Conservation (phyloP, 1,139 yeast species). For the Blastobotrys illinoisensis region DNA sequence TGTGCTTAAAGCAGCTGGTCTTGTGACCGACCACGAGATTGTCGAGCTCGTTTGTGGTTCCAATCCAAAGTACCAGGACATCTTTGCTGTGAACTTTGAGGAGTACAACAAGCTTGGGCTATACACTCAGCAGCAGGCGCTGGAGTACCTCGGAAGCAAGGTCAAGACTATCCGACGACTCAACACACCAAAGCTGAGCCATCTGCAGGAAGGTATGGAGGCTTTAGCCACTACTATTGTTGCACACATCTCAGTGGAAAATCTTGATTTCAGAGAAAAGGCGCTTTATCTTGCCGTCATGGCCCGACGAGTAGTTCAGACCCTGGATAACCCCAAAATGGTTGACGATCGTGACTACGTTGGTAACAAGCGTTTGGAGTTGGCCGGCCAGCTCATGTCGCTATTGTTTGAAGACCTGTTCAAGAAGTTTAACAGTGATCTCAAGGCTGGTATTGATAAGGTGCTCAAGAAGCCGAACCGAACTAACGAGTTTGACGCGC, state of each 20-base stretch:
- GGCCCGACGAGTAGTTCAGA: conserved; percentile 95
- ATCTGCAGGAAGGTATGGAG: conserved; percentile 91
- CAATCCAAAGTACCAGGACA: conserved; percentile 80
- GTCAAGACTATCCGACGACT: conserved; percentile 89
- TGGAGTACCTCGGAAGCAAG: conserved; percentile 82
- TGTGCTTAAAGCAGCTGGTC: conserved; percentile 91
- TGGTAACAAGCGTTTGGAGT: conserved; percentile 93
- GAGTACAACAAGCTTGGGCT: conserved; percentile 85
- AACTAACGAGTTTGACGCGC: conserved; percentile 92
- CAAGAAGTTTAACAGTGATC: conserved; percentile 90
- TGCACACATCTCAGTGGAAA: conserved; percentile 86
- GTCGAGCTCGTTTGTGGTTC: conserved; percentile 92
- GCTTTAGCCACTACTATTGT: conserved; percentile 95
- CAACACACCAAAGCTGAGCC: conserved; percentile 72
- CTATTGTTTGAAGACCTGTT: conserved; percentile 91
- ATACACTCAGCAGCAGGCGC: conserved; percentile 89
- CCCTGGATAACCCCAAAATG: conserved; percentile 90
- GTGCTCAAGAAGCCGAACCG: conserved; percentile 89
- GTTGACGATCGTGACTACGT: conserved; percentile 98
- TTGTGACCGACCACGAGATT: conserved; percentile 87
- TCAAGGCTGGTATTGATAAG: conserved; percentile 90
- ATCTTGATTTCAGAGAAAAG: conserved; percentile 86
- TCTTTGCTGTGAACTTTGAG: conserved; percentile 88
- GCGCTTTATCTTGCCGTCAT: conserved; percentile 91
- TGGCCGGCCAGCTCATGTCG: conserved; percentile 97